Conservation (phyloP, 352 stramenopile genomes). For the Globisporangium uncinulatum region DNA sequence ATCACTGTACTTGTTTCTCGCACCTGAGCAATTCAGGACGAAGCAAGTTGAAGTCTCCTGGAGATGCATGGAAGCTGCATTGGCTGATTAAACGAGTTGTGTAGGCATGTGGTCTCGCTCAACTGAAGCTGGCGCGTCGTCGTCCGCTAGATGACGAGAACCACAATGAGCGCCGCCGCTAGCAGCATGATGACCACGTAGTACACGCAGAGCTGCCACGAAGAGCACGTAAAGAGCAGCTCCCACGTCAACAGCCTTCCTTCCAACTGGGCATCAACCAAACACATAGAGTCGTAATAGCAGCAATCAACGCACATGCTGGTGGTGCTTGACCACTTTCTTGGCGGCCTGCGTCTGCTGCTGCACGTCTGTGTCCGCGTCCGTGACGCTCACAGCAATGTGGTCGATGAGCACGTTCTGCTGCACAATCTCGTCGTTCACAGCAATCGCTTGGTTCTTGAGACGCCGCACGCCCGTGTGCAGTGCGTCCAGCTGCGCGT, state of each 20-base stretch:
- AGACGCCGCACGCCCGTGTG: slow-evolving; percentile 43
- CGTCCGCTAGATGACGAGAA: slow-evolving; percentile 36
- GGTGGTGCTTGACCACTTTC: slow-evolving; percentile 38
- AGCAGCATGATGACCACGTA: slow-evolving; percentile 44
- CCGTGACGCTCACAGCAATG: slow-evolving; percentile 34
- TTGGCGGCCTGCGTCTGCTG: slow-evolving; percentile 45
- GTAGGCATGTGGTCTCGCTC: too few species aligned
- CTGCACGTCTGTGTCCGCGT: slow-evolving; percentile 36
- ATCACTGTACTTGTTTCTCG: too few species aligned
- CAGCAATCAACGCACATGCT: slow-evolving; percentile 19
- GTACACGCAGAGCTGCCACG: slow-evolving; percentile 2
- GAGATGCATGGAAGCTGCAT: too few species aligned
- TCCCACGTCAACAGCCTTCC: too few species aligned
- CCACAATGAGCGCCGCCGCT: slow-evolving; percentile 36
- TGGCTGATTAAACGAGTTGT: too few species aligned
- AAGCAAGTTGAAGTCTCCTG: too few species aligned
- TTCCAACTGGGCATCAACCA: neutral
- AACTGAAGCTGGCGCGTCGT: too few species aligned
- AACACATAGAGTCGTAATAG: neutral
- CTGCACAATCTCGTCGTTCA: slow-evolving; percentile 49
- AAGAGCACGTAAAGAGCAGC: neutral
- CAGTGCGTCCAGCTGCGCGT: slow-evolving; percentile 52
- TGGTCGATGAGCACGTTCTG: slow-evolving; percentile 63
- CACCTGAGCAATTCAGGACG: too few species aligned
- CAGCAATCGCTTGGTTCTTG: slow-evolving; percentile 43